phyloP scores from a whole-genome alignment of 345 rosid species.

The Cardamine resedifolia region DNA sequence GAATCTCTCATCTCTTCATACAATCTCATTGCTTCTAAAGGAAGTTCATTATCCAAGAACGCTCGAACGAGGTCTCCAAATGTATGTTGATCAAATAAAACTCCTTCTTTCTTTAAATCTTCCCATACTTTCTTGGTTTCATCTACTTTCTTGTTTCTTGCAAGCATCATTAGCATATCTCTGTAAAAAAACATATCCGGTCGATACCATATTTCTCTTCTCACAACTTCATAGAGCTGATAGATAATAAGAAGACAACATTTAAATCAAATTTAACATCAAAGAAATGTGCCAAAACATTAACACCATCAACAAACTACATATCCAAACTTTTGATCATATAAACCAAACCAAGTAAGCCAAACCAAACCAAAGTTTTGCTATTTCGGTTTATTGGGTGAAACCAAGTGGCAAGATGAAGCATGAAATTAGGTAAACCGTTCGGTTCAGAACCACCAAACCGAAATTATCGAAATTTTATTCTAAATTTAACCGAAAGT shows the following conservation, averaged over 20 bases:
- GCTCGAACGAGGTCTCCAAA: conserved; percentile 83
- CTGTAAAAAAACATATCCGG: conserved; percentile 92
- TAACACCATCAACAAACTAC: neutral
- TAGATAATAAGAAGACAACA: neutral
- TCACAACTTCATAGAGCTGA: conserved; percentile 79
- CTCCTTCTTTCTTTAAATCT: conserved; percentile 75
- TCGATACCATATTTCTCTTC: conserved; percentile 87
- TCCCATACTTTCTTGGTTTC: conserved; percentile 70
- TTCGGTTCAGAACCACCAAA: neutral
- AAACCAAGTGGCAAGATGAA: neutral
- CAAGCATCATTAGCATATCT: conserved; percentile 96
- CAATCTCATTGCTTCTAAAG: conserved; percentile 71
- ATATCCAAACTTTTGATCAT: no score
- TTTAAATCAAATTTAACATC: neutral
- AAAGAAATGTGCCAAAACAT: neutral
- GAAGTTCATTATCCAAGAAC: conserved; percentile 64
- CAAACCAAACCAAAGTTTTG: neutral
- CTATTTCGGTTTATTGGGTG: neutral
- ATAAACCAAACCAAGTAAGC: neutral
- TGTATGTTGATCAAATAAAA: conserved; percentile 86
- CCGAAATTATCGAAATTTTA: neutral
- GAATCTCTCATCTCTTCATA: conserved; percentile 87
- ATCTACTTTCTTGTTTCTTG: conserved; percentile 69
- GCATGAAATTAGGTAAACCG: neutral
- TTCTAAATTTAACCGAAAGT: neutral